A percentile compares a stretch with the other conserved stretches of the same genome.
Evolutionary conservation across 805 yeast species (phyloP).

Genomic region (Saccharomyces paradoxus): DNA sequence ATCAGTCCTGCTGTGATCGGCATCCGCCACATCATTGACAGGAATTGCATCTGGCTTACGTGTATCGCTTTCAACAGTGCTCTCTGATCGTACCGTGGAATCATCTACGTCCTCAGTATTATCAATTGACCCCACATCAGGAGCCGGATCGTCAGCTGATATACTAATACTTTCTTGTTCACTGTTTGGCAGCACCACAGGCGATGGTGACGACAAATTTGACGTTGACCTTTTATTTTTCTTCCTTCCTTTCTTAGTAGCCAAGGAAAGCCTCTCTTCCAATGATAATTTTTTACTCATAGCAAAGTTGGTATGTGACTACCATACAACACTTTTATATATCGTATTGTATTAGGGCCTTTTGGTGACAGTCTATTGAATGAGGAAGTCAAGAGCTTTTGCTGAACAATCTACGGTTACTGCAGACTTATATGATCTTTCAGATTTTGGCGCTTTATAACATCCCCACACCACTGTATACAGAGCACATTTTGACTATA

Average conservation of each 20-base stretch:
- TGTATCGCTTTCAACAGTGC: neutral
- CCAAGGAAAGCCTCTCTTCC: slow-evolving; percentile 78
- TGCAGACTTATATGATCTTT: neutral
- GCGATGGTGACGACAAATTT: slow-evolving; percentile 5
- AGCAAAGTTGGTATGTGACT: slow-evolving; percentile 15
- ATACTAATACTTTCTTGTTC: neutral
- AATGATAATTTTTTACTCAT: slow-evolving; percentile 55
- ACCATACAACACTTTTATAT: slow-evolving; percentile 30
- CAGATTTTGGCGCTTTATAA: neutral
- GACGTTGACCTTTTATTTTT: slow-evolving; percentile 21
- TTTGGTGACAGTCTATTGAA: slow-evolving; percentile 34
- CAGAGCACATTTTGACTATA: neutral
- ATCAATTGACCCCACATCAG: neutral
- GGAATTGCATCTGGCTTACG: neutral
- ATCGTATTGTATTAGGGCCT: slow-evolving; percentile 51
- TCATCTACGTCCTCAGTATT: neutral
- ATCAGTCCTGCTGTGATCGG: neutral
- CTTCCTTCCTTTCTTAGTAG: slow-evolving; percentile 45
- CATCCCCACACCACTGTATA: neutral
- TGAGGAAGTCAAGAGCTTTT: neutral
- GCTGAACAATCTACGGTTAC: neutral
- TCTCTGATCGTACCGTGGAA: neutral
- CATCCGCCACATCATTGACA: neutral
- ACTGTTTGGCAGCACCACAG: slow-evolving; percentile 1
- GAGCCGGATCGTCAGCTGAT: neutral